Percentiles rank a stretch among this genome's conserved stretches.
Conservation (phyloP, 2,329 filamentous ascomycete species). For the Apiospora koreana region DNA sequence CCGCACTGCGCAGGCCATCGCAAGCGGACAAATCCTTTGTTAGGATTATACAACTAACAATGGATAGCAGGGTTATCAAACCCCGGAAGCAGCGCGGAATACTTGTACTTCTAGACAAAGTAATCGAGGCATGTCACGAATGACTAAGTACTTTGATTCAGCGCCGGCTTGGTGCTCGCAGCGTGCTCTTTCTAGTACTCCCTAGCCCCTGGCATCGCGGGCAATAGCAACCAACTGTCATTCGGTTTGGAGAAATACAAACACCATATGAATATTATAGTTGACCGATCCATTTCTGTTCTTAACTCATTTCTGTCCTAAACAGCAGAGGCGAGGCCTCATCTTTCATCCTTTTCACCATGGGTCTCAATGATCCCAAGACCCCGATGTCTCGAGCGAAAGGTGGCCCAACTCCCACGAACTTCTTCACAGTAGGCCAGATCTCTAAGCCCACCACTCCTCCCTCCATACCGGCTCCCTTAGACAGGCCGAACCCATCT, state of each 20-base stretch:
- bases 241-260: neutral
- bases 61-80: neutral
- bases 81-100: neutral
- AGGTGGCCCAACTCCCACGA: neutral
- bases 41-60: neutral
- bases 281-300: neutral
- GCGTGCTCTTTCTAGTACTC: neutral
- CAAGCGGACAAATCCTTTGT: neutral
- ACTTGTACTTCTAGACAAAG: neutral
- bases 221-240: neutral
- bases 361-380: neutral
- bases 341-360: neutral
- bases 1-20: neutral
- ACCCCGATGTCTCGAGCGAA: neutral
- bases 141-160: neutral
- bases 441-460: no score
- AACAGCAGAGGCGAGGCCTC: neutral
- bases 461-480: no score
- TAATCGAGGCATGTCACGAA: neutral
- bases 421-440: no score
- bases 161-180: neutral
- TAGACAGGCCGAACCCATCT: no score
- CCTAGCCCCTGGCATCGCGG: neutral
- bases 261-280: neutral
- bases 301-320: neutral